Evolutionary conservation across 495 filamentous ascomycete species (phyloP).

Genomic region (Penicillium soppii): DNA sequence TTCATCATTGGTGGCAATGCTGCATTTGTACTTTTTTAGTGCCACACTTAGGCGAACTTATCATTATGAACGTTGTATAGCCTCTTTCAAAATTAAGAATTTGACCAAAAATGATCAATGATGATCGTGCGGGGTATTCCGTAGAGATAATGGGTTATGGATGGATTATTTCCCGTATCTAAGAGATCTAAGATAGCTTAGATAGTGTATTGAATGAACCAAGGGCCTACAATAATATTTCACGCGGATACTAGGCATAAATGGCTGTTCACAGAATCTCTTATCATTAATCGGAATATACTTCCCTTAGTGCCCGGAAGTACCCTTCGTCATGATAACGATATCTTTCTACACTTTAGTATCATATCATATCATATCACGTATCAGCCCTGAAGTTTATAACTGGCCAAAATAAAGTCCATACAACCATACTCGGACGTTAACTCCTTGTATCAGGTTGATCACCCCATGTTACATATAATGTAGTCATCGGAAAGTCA

Average conservation of each 20-base stretch:
- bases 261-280: neutral
- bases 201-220: no score
- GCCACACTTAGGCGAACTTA: no score
- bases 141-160: conserved; percentile 1
- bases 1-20: no score
- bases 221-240: no score
- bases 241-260: no score
- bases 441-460: neutral
- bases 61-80: no score
- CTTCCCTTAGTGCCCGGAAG: neutral
- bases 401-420: no score
- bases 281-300: conserved; percentile 1
- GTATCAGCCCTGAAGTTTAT: no score
- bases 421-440: no score
- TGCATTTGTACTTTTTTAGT: no score
- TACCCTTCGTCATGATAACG: neutral
- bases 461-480: neutral
- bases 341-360: neutral
- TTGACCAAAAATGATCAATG: conserved; percentile 11
- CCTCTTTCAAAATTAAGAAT: neutral
- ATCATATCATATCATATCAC: neutral
- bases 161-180: no score
- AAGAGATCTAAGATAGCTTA: no score
- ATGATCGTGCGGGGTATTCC: conserved; percentile 25
- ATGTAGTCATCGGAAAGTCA: neutral